Percentiles rank a stretch among this genome's conserved stretches.
Evolutionary conservation across 2,329 filamentous ascomycete species (phyloP).

Genomic region (Graphilbum sp.): DNA sequence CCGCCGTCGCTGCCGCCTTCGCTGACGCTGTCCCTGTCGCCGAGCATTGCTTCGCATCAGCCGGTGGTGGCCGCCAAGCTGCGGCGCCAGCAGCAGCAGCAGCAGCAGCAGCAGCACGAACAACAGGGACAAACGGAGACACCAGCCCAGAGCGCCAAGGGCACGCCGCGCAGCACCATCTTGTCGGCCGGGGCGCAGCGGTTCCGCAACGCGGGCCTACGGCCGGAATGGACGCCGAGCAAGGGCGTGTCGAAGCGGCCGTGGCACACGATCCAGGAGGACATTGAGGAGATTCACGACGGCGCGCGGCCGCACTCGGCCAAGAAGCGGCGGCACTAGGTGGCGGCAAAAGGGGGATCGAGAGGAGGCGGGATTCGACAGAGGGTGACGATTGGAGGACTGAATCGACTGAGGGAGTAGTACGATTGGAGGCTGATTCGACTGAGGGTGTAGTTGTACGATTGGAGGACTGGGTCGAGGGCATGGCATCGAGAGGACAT

Average conservation of each 20-base stretch:
- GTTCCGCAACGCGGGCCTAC: neutral
- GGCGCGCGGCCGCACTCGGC: neutral
- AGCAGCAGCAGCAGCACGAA: neutral
- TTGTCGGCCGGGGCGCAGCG: neutral
- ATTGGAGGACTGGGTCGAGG: too few relatives aligned
- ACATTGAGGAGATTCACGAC: neutral
- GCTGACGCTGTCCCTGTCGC: slow-evolving; percentile 1
- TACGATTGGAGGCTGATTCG: too few relatives aligned
- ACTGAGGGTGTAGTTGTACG: too few relatives aligned
- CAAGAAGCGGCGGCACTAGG: neutral
- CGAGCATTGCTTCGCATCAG: neutral
- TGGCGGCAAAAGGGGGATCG: neutral
- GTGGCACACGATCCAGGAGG: neutral
- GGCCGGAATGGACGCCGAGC: too few relatives aligned
- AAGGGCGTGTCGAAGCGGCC: neutral
- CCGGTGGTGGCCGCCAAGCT: neutral
- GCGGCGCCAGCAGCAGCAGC: neutral
- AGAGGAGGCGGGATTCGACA: slow-evolving; percentile 8
- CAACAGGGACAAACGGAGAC: neutral
- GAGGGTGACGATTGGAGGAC: slow-evolving; percentile 15
- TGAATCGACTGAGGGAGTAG: too few relatives aligned
- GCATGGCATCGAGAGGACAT: too few relatives aligned
- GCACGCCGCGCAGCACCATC: neutral
- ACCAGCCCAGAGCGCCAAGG: neutral
- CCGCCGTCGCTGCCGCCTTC: neutral